Evolutionary conservation across 2,329 filamentous ascomycete genomes (phyloP).

Genomic region (Arthroderma sp.): DNA sequence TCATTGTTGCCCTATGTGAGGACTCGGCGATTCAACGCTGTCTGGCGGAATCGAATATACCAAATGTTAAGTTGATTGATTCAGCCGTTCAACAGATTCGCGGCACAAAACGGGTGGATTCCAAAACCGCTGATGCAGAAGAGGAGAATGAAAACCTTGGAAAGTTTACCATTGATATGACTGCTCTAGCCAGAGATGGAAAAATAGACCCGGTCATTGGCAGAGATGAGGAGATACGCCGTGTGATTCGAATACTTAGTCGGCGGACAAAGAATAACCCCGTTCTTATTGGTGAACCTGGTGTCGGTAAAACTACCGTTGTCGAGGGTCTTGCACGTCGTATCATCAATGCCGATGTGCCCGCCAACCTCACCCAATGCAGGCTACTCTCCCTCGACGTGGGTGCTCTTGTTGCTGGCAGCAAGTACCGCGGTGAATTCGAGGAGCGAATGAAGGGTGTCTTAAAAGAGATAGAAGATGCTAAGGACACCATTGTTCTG

Average conservation of each 20-base stretch:
- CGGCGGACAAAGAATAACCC: conserved; percentile 97
- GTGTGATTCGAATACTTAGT: conserved; percentile 82
- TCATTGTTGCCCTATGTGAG: conserved; percentile 74
- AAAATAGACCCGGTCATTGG: conserved; percentile 98
- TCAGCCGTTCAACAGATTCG: conserved; percentile 83
- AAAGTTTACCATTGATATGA: conserved; percentile 99
- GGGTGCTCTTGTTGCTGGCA: conserved; percentile 85
- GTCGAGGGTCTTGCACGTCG: conserved; percentile 90
- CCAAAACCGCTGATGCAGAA: conserved; percentile 85
- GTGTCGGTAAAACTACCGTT: conserved; percentile 96
- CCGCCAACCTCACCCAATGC: conserved; percentile 86
- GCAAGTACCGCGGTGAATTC: conserved; percentile 97
- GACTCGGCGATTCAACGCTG: conserved; percentile 60
- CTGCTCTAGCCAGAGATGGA: conserved; percentile 84
- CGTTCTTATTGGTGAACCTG: conserved; percentile 91
- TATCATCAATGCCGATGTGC: conserved; percentile 93
- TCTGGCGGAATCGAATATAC: conserved; percentile 76
- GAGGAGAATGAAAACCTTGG: conserved; percentile 87
- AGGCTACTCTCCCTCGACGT: conserved; percentile 91
- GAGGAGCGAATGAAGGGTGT: conserved; percentile 99
- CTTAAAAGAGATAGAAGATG: conserved; percentile 86
- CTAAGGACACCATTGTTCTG: conserved; percentile 91
- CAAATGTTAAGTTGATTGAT: conserved; percentile 80
- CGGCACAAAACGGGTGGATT: conserved; percentile 85
- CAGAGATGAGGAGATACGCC: conserved; percentile 85